Percentiles rank a stretch among this genome's conserved stretches.
Evolutionary conservation across 2,329 filamentous ascomycete species (phyloP).

Genomic region (Penicillium palitans): DNA sequence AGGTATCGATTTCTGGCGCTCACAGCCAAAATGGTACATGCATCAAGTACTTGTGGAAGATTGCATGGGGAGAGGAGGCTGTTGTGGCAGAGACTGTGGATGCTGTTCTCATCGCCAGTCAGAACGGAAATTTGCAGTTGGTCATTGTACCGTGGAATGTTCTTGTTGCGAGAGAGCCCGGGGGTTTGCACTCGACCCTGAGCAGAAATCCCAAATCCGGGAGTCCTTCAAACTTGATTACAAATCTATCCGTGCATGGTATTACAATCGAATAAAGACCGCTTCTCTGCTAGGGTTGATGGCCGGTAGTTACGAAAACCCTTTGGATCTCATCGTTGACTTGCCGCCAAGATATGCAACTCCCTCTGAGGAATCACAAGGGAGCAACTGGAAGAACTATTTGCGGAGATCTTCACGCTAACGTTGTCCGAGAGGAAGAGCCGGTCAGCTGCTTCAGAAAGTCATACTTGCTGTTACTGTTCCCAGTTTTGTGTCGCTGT

Average conservation of each 20-base stretch:
- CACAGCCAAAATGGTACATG: constrained; percentile 12
- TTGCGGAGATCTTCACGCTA: not conserved
- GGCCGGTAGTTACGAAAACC: constrained; percentile 3
- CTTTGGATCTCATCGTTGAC: constrained; percentile 5
- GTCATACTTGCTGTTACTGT: not conserved
- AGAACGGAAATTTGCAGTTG: not conserved
- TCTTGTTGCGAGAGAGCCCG: not conserved
- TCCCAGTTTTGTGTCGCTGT: not conserved
- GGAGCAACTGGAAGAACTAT: not conserved
- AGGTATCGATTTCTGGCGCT: constrained; percentile 8
- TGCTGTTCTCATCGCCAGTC: constrained; percentile 1
- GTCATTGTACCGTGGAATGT: not conserved
- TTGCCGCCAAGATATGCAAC: constrained; percentile 1
- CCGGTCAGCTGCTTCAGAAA: not conserved
- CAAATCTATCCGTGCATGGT: not conserved
- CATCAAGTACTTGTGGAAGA: constrained; percentile 5
- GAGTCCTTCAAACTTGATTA: not conserved
- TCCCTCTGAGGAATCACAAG: not conserved
- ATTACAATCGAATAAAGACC: not conserved
- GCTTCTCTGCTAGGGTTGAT: constrained; percentile 3
- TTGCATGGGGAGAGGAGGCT: constrained; percentile 4
- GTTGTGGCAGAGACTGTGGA: constrained; percentile 4
- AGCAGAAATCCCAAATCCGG: not conserved
- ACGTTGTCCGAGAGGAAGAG: not conserved
- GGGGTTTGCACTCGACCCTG: not conserved